Conservation (phyloP, 805 yeast genomes). For the Metschnikowia chrysomelidarum region DNA sequence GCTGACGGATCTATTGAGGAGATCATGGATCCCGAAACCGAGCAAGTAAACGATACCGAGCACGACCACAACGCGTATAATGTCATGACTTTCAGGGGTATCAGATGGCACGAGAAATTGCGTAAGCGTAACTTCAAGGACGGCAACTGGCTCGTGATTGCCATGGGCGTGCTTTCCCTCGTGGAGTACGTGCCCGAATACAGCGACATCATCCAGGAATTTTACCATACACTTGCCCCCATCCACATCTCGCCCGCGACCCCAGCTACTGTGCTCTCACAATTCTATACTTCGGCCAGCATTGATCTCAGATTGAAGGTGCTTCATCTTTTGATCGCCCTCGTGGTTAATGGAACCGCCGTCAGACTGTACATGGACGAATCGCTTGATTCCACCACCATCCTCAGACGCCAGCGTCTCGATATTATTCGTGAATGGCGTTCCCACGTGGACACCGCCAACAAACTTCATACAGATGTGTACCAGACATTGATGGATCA, state of each 20-base stretch:
- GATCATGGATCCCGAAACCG: too few species aligned
- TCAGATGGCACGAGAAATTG: slow-evolving; percentile 76
- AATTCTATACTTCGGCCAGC: slow-evolving; percentile 55
- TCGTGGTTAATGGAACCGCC: slow-evolving; percentile 55
- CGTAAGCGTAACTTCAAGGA: slow-evolving; percentile 72
- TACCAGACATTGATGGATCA: slow-evolving; percentile 21
- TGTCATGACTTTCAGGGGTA: slow-evolving; percentile 54
- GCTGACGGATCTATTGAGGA: slow-evolving; percentile 18
- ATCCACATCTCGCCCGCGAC: slow-evolving; percentile 43
- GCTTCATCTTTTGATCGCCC: slow-evolving; percentile 60
- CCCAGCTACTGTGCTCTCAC: slow-evolving; percentile 45
- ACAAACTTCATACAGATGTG: slow-evolving; percentile 26
- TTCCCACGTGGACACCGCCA: slow-evolving; percentile 49
- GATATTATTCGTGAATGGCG: slow-evolving; percentile 65
- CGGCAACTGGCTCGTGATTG: slow-evolving; percentile 80
- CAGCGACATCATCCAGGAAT: slow-evolving; percentile 45
- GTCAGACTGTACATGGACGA: slow-evolving; percentile 66
- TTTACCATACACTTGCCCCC: slow-evolving; percentile 60
- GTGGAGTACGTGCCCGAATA: slow-evolving; percentile 59
- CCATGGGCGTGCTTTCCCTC: slow-evolving; percentile 68
- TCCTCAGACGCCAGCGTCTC: slow-evolving; percentile 61
- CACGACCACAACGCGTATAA: slow-evolving; percentile 44
- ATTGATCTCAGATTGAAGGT: slow-evolving; percentile 54
- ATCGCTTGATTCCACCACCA: slow-evolving; percentile 62
- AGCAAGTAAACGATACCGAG: slow-evolving; percentile 22